These are phyloP conservation scores for Fusarium subtropicale DNA, from an alignment of 2,329 filamentous ascomycete genomes.

Conservation along the genomic window DNA sequence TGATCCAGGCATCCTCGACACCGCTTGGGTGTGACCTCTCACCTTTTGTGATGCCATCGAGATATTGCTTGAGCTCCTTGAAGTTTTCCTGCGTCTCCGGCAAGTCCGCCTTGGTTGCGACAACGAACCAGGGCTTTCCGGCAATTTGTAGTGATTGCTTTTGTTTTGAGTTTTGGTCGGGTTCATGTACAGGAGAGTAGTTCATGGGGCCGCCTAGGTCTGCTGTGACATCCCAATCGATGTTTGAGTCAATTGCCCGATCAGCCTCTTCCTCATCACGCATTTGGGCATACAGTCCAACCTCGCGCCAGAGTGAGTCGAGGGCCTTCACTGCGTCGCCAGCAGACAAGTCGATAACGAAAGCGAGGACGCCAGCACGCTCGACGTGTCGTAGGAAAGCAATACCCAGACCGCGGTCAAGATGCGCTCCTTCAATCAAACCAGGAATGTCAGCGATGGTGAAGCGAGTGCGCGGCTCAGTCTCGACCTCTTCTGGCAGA, in stretches of 20 bases:
- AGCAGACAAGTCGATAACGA: constrained; percentile 87
- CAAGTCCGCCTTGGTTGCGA: constrained; percentile 92
- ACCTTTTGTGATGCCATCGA: constrained; percentile 73
- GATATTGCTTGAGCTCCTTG: constrained; percentile 73
- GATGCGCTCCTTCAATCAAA: constrained; percentile 89
- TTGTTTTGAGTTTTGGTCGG: constrained; percentile 18
- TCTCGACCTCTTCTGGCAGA: constrained; percentile 58
- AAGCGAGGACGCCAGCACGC: constrained; percentile 90
- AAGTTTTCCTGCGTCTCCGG: constrained; percentile 84
- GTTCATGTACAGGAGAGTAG: constrained; percentile 37
- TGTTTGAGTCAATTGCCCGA: constrained; percentile 66
- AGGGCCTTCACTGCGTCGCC: constrained; percentile 84
- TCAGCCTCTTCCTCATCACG: constrained; percentile 78
- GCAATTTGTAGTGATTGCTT: constrained; percentile 75
- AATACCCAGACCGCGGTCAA: constrained; percentile 90
- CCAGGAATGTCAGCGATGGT: constrained; percentile 97
- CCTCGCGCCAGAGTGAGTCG: constrained; percentile 88
- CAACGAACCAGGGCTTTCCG: constrained; percentile 96
- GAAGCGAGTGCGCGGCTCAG: constrained; percentile 77
- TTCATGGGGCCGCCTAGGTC: constrained; percentile 48
- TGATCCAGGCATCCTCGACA: constrained; percentile 66
- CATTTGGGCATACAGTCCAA: constrained; percentile 85
- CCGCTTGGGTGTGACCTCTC: constrained; percentile 78
- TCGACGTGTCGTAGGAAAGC: constrained; percentile 95
- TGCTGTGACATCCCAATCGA: constrained; percentile 70